Conservation (phyloP, 805 yeast genomes). For the Yarrowia sp. region DNA sequence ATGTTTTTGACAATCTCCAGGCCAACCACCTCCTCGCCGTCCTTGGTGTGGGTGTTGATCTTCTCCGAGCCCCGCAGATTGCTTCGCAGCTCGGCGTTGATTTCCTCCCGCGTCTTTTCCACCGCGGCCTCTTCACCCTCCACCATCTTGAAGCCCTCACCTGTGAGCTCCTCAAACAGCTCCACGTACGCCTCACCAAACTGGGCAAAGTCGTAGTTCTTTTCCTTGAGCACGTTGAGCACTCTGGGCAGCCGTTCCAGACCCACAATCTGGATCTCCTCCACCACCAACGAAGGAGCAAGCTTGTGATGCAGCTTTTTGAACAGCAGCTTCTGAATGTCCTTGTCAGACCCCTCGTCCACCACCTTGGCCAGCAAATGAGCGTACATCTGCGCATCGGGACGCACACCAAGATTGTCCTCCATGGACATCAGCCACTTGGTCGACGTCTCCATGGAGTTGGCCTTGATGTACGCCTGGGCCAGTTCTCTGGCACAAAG, state of each 20-base stretch:
- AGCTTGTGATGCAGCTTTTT: neutral
- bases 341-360: neutral
- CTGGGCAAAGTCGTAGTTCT: neutral
- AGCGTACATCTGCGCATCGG: slow-evolving; percentile 8
- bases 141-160: neutral
- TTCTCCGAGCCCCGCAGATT: neutral
- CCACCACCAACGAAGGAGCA: neutral
- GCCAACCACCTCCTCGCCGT: neutral
- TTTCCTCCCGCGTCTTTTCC: neutral
- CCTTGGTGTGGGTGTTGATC: neutral
- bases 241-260: slow-evolving; percentile 1
- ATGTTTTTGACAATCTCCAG: slow-evolving; percentile 2
- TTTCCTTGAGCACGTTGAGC: neutral
- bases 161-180: slow-evolving; percentile 14
- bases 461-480: neutral
- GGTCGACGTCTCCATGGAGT: neutral
- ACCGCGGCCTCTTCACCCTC: too few species aligned
- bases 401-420: neutral
- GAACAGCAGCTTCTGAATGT: neutral
- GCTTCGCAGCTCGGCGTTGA: neutral
- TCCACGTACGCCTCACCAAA: slow-evolving; percentile 15
- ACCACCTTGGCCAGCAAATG: neutral
- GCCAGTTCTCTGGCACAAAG: neutral
- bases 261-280: slow-evolving; percentile 18
- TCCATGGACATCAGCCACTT: neutral